A percentile compares a stretch with the other conserved stretches of the same genome.
phyloP scores from a whole-genome alignment of 2,329 filamentous ascomycete genomes.

The Aureobasidium pullulans region DNA sequence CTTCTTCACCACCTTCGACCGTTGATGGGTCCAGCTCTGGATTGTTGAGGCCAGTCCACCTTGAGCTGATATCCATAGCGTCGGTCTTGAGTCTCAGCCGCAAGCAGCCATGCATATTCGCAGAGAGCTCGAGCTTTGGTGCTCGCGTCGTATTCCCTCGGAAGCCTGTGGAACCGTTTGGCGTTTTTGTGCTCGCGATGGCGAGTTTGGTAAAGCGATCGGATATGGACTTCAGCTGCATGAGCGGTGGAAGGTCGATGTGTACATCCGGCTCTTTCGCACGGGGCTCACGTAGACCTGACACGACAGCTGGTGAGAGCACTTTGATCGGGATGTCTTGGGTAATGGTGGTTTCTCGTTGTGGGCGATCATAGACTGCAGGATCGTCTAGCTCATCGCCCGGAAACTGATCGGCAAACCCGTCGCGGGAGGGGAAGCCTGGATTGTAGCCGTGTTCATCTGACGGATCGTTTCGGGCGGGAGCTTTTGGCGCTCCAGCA shows the following conservation, averaged over 20 bases:
- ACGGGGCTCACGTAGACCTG: slow-evolving; percentile 85
- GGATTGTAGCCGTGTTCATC: not conserved
- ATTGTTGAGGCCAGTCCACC: slow-evolving; percentile 81
- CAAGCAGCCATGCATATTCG: slow-evolving; percentile 89
- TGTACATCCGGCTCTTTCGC: slow-evolving; percentile 90
- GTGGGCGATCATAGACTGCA: slow-evolving; percentile 43
- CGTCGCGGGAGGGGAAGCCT: not conserved
- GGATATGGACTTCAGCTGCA: slow-evolving; percentile 87
- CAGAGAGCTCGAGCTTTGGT: slow-evolving; percentile 74
- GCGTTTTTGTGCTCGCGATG: slow-evolving; percentile 30
- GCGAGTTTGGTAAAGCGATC: slow-evolving; percentile 91
- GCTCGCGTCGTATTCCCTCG: slow-evolving; percentile 22
- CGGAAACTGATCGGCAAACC: not conserved
- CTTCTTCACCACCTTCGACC: slow-evolving; percentile 57
- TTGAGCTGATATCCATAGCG: slow-evolving; percentile 72
- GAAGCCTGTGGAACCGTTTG: slow-evolving; percentile 27
- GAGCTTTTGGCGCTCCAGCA: slow-evolving; percentile 22
- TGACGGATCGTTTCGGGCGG: not conserved
- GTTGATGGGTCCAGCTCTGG: slow-evolving; percentile 76
- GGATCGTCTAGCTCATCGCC: slow-evolving; percentile 15
- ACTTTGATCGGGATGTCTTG: slow-evolving; percentile 96
- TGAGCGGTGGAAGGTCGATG: slow-evolving; percentile 77
- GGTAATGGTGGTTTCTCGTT: slow-evolving; percentile 85
- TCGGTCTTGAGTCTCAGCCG: slow-evolving; percentile 76
- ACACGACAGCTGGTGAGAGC: slow-evolving; percentile 73